phyloP scores from a whole-genome alignment of 441 rosid genomes.

The Macaranga tanarius region DNA sequence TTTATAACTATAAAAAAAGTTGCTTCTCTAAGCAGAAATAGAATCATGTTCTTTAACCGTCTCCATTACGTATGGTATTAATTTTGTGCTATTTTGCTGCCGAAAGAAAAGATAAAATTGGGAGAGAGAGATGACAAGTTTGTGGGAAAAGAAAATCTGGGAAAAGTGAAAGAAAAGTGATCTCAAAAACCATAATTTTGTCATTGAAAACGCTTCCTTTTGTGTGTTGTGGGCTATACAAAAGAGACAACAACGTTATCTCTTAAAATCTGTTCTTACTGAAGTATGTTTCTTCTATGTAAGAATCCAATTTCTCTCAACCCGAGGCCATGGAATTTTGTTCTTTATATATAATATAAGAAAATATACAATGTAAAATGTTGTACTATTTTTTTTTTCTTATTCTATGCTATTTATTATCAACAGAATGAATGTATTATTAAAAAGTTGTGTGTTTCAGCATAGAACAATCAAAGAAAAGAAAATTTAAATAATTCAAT shows the following conservation, averaged over 20 bases:
- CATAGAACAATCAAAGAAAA: too few species aligned
- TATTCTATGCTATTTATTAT: too few species aligned
- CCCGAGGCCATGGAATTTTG: too few species aligned
- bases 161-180: constrained; percentile 27
- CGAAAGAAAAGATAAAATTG: constrained; percentile 18
- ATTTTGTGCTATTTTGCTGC: constrained; percentile 1
- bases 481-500: too few species aligned
- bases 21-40: too few species aligned
- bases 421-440: too few species aligned
- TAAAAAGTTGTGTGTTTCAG: too few species aligned
- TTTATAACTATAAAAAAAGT: too few species aligned
- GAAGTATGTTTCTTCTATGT: background rate
- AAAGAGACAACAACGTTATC: background rate
- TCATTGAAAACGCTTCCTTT: constrained; percentile 13
- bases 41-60: constrained; percentile 5
- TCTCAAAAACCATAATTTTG: constrained; percentile 15
- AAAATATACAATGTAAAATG: too few species aligned
- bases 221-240: constrained; percentile 12
- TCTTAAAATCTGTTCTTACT: background rate
- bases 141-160: constrained; percentile 21
- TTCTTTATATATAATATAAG: too few species aligned
- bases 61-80: constrained; percentile 2
- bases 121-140: constrained; percentile 2
- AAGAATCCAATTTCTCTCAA: background rate
- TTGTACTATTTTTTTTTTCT: too few species aligned